Base-by-base conservation (phyloP, 1,284 basidiomycete genomes). In the Ceratorhiza oryzae-sativae region DNA sequence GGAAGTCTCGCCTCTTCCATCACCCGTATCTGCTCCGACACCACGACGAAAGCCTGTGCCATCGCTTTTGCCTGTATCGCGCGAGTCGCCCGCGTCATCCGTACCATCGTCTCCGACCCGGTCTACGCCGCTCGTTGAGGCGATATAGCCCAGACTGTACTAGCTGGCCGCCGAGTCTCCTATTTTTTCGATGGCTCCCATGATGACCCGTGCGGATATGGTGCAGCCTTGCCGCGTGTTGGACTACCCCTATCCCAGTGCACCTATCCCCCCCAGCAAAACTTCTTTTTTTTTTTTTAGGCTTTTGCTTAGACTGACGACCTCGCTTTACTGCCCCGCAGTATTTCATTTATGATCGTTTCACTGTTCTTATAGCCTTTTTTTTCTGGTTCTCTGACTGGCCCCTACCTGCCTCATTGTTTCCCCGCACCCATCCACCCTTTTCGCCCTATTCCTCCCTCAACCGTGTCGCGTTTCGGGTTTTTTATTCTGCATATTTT, bases 21-120 rank as follows among this genome's bases (percentile, higher is more conserved):
- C 65, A 25, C 56, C 68, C 12, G 41, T 46, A 45, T 49, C 30
- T 34, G 27, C 58, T 39, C 20, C 36, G 13, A 34, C 39, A 42
- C 71, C 41, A 49, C 42, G 46, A 53, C 72, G 75, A 36, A 76
- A 76, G 41, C 75, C 75, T 30, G 75, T 75, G 20, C 75, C 75
- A 6, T 72, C 73, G 51, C 45, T 75, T 10, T 81, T 77, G 81
- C 83, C 65, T 82, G 83, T 81, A 84, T 79, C 80, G 32, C 62
- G 25, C 36, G 63, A 63, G 10, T 56, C 65, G 25, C 46, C 48
- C 3, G 6, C 18, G 12, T 68, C 65, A 4, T 68, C 65, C 30
- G 65, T 46, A 20, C 3, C 51, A 12, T 68, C 65, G 8, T 56
- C 65, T 5, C 65, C 65, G 30, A 68, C 51, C 4, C 65, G 51